Conservation (phyloP, 257 asterid species). For the Mentha longifolia region DNA sequence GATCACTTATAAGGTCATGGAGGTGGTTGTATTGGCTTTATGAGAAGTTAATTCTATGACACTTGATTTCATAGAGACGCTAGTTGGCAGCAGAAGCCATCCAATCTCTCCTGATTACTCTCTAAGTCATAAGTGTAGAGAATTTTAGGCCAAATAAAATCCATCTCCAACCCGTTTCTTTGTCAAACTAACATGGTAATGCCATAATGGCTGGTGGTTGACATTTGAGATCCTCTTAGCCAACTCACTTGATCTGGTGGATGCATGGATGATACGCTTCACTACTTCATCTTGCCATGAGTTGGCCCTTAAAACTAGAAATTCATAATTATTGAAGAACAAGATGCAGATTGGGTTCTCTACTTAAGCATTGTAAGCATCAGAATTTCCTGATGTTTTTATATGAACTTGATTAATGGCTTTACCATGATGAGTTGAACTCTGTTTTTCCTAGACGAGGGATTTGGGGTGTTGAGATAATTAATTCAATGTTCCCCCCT, state of each 20-base stretch:
- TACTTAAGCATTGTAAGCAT: conserved; percentile 2
- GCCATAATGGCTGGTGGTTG: conserved; percentile 18
- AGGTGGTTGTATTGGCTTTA: conserved; percentile 14
- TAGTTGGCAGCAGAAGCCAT: conserved; percentile 13
- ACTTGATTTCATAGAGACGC: background rate
- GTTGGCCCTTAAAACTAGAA: background rate
- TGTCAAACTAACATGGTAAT: conserved; percentile 3
- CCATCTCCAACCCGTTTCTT: conserved; percentile 4
- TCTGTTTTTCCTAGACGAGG: background rate
- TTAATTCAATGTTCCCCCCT: conserved; percentile 24
- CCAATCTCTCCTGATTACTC: conserved; percentile 4
- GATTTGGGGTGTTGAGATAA: conserved; percentile 18
- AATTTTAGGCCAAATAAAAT: background rate
- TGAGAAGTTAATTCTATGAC: background rate
- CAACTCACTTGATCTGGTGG: conserved; percentile 12
- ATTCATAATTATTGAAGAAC: conserved; percentile 15
- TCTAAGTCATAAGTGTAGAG: background rate
- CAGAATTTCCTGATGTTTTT: background rate
- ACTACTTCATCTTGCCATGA: background rate
- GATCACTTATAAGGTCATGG: background rate
- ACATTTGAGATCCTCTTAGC: conserved; percentile 8
- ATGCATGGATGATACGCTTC: background rate
- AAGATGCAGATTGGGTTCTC: conserved; percentile 1
- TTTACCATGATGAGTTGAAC: conserved; percentile 14
- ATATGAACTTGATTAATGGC: conserved; percentile 17